These are phyloP conservation scores for Solanum piurae DNA, from an alignment of 257 asterid species.

Conservation along the genomic window DNA sequence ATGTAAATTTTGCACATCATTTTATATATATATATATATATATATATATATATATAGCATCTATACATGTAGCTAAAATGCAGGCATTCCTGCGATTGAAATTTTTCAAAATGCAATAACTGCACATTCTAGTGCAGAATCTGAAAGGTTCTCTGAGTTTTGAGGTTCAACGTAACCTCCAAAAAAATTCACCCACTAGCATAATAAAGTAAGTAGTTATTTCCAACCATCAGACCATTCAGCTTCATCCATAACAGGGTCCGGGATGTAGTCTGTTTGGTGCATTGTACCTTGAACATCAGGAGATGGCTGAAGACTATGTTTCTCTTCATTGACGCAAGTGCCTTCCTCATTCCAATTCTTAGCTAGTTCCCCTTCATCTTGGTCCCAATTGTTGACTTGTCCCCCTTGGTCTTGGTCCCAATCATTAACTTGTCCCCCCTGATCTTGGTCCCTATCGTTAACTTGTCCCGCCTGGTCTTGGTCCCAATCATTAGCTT, in stretches of 20 bases:
- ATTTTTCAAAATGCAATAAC: neutral
- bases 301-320: slow-evolving; percentile 1
- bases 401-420: neutral
- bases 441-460: neutral
- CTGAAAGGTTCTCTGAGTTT: neutral
- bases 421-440: neutral
- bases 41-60: neutral
- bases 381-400: neutral
- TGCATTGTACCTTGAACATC: slow-evolving; percentile 5
- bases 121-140: neutral
- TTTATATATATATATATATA: neutral
- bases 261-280: neutral
- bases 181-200: neutral
- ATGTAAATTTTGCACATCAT: neutral
- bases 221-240: slow-evolving; percentile 37
- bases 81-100: neutral
- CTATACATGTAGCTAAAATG: neutral
- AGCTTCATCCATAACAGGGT: slow-evolving; percentile 16
- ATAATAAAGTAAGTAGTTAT: neutral
- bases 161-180: neutral
- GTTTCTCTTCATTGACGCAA: neutral
- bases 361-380: neutral
- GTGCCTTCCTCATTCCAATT: neutral
- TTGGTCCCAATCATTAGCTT: neutral
- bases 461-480: neutral